These are phyloP conservation scores for Jamesozyma piceae DNA, from an alignment of 805 yeast genomes.

Conservation along the genomic window DNA sequence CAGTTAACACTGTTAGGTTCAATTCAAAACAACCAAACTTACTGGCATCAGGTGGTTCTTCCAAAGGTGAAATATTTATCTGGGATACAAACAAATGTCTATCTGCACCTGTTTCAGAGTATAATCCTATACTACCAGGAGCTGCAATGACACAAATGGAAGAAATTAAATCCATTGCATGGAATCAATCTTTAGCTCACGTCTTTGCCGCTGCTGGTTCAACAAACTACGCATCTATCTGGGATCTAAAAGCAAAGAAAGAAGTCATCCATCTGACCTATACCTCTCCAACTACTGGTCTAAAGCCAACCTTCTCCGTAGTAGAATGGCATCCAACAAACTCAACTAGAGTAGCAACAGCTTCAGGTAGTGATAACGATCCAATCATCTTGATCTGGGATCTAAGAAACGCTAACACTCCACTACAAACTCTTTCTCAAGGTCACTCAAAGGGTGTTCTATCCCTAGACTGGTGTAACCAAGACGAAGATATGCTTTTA, in stretches of 20 bases:
- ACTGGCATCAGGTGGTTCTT: conserved; percentile 75
- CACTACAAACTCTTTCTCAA: conserved; percentile 49
- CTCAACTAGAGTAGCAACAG: conserved; percentile 80
- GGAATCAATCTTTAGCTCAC: conserved; percentile 79
- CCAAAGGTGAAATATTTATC: conserved; percentile 68
- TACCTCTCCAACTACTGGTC: conserved; percentile 40
- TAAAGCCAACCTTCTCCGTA: conserved; percentile 61
- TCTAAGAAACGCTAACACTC: conserved; percentile 86
- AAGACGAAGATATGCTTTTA: conserved; percentile 66
- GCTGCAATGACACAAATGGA: conserved; percentile 71
- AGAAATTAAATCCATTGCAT: conserved; percentile 70
- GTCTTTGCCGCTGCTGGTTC: conserved; percentile 86
- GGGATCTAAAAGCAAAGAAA: conserved; percentile 83
- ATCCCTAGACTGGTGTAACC: conserved; percentile 87
- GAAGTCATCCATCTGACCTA: conserved; percentile 83
- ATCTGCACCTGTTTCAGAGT: conserved; percentile 22
- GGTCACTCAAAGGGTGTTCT: conserved; percentile 87
- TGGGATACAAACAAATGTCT: conserved; percentile 74
- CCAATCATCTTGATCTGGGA: conserved; percentile 90
- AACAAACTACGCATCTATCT: conserved; percentile 78
- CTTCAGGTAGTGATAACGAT: conserved; percentile 68
- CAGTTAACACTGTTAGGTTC: conserved; percentile 67
- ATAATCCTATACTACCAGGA: conserved; percentile 54
- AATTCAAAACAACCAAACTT: conserved; percentile 63
- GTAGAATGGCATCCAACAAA: conserved; percentile 94